Percentiles rank a stretch among this genome's conserved stretches.
These are phyloP conservation scores for Salix dunnii DNA, from an alignment of 345 rosid species.

Conservation along the genomic window DNA sequence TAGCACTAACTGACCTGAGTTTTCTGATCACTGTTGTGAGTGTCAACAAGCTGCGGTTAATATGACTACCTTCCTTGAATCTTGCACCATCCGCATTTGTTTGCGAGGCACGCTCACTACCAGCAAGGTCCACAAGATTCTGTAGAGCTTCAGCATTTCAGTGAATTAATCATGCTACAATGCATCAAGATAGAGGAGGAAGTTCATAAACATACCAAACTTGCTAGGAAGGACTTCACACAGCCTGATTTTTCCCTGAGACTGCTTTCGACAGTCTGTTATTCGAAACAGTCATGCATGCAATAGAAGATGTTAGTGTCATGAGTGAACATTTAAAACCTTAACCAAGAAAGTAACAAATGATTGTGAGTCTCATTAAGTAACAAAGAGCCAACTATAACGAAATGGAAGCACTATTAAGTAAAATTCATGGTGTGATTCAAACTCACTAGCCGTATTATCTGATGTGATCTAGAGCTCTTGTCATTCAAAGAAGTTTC, in stretches of 20 bases:
- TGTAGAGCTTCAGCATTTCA: constrained; percentile 29
- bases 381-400: background rate
- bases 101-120: constrained; percentile 89
- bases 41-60: constrained; percentile 89
- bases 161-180: constrained; percentile 1
- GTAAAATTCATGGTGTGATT: background rate
- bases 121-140: constrained; percentile 99
- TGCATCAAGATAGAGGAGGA: constrained; percentile 12
- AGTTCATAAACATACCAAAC: constrained; percentile 54
- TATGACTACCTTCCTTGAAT: constrained; percentile 93
- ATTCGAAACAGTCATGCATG: constrained; percentile 17
- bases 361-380: background rate
- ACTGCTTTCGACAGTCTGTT: constrained; percentile 83
- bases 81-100: constrained; percentile 80
- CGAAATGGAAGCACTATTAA: background rate
- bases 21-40: constrained; percentile 92
- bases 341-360: background rate
- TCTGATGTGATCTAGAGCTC: constrained; percentile 98
- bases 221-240: constrained; percentile 80
- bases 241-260: constrained; percentile 69
- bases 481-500: constrained; percentile 89
- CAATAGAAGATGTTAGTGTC: constrained; percentile 20
- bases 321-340: background rate
- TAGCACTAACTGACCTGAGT: constrained; percentile 61
- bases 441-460: constrained; percentile 77